phyloP scores from a whole-genome alignment of 352 stramenopile species.

The Blastocystis sp. region DNA sequence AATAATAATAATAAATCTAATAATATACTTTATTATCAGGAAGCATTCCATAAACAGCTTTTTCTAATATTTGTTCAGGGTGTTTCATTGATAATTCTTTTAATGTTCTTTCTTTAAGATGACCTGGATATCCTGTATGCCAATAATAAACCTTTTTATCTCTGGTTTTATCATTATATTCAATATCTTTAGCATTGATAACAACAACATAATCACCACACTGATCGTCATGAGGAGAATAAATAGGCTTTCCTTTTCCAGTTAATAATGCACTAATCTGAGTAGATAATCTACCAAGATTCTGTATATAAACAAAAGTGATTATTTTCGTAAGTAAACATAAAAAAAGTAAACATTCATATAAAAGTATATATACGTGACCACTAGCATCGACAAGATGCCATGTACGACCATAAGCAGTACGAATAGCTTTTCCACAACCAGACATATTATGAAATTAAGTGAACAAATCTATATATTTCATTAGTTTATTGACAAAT shows the following conservation, averaged over 20 bases:
- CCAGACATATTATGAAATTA: too few species aligned
- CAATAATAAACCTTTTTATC: constrained; percentile 38
- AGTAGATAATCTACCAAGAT: constrained; percentile 22
- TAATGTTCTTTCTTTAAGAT: constrained; percentile 23
- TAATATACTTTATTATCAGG: constrained; percentile 12
- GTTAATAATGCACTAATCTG: constrained; percentile 30
- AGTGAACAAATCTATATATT: too few species aligned
- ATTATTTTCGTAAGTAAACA: too few species aligned
- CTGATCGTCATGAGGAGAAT: constrained; percentile 26
- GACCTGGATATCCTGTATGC: constrained; percentile 32
- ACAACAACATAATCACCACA: constrained; percentile 37
- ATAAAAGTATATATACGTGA: constrained; percentile 2
- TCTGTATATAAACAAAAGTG: too few species aligned
- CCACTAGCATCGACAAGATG: constrained; percentile 33
- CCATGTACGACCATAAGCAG: too few species aligned
- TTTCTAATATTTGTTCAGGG: constrained; percentile 26
- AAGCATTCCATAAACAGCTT: constrained; percentile 36
- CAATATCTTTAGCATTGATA: constrained; percentile 28
- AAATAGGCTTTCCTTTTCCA: constrained; percentile 34
- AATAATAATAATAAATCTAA: not conserved
- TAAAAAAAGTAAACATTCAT: too few species aligned
- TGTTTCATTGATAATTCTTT: constrained; percentile 32
- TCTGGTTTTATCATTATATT: constrained; percentile 34
- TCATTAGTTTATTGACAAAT: too few species aligned
- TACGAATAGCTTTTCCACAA: too few species aligned